phyloP scores from a whole-genome alignment of 495 filamentous ascomycete species.

The Penicillium maclennaniae region DNA sequence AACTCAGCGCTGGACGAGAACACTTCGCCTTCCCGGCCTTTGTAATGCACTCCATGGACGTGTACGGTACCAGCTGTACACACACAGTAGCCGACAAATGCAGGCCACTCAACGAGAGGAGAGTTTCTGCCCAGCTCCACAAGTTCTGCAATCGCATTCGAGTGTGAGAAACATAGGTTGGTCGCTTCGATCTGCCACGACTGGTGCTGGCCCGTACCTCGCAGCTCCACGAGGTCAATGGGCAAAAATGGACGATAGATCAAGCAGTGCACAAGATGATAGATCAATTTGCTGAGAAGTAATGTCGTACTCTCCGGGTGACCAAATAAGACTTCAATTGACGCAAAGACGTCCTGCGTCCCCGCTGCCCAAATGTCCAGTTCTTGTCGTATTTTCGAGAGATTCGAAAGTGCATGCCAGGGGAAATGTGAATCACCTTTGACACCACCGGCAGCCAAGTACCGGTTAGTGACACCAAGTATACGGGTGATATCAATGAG shows the following conservation, averaged over 20 bases:
- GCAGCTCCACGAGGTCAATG: constrained; percentile 73
- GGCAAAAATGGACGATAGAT: constrained; percentile 83
- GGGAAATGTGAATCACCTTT: constrained; percentile 87
- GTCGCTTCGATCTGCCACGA: constrained; percentile 89
- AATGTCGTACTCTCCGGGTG: constrained; percentile 73
- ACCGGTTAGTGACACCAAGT: constrained; percentile 76
- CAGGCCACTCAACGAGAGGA: constrained; percentile 73
- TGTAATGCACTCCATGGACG: constrained; percentile 79
- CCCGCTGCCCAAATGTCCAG: constrained; percentile 80
- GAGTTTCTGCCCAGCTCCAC: constrained; percentile 67
- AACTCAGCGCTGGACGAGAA: constrained; percentile 65
- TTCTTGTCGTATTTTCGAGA: constrained; percentile 81
- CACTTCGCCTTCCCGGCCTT: constrained; percentile 59
- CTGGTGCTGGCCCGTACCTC: constrained; percentile 76
- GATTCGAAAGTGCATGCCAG: constrained; percentile 78
- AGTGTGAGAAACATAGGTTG: constrained; percentile 80
- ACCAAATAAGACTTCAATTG: constrained; percentile 68
- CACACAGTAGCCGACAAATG: constrained; percentile 77
- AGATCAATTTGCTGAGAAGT: constrained; percentile 77
- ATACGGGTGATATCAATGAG: constrained; percentile 80
- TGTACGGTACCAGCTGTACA: constrained; percentile 81
- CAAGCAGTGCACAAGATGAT: constrained; percentile 79
- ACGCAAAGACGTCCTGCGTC: constrained; percentile 73
- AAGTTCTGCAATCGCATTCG: constrained; percentile 80
- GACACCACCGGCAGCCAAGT: constrained; percentile 77